phyloP scores from a whole-genome alignment of 75 land plant genomes.

The Isoetes taiwanensis region DNA sequence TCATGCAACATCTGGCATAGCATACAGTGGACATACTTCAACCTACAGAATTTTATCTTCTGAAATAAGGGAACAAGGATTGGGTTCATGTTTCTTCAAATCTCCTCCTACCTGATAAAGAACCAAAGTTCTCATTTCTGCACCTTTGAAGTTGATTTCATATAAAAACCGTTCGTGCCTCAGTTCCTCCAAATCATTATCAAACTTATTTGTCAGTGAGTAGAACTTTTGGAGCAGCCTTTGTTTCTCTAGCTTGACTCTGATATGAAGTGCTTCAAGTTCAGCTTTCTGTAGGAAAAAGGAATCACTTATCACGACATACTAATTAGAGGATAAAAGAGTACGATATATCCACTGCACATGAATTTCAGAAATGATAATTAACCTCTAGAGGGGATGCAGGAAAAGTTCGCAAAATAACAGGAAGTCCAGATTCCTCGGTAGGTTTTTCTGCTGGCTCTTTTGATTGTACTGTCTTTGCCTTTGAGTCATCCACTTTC shows the following conservation, averaged over 20 bases:
- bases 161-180: slow-evolving; percentile 17
- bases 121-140: slow-evolving; percentile 24
- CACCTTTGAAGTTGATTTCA: slow-evolving; percentile 27
- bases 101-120: slow-evolving; percentile 28
- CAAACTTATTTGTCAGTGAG: slow-evolving; percentile 13
- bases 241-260: slow-evolving; percentile 23
- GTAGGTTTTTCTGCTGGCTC: not conserved
- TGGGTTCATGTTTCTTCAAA: too few species aligned
- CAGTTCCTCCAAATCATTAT: slow-evolving; percentile 22
- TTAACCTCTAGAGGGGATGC: slow-evolving; percentile 22
- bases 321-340: too few species aligned
- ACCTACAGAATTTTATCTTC: not conserved
- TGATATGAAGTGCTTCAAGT: slow-evolving; percentile 17
- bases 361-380: not conserved
- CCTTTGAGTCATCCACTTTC: slow-evolving; percentile 6
- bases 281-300: slow-evolving; percentile 20
- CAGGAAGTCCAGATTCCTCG: not conserved
- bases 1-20: too few species aligned
- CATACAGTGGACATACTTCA: too few species aligned
- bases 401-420: not conserved
- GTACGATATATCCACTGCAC: too few species aligned
- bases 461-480: not conserved
- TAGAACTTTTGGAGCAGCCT: slow-evolving; percentile 15
- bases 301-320: too few species aligned
- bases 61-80: too few species aligned